Conservation (phyloP, 73 alveolate species). For the Tetrahymena malaccensis region DNA sequence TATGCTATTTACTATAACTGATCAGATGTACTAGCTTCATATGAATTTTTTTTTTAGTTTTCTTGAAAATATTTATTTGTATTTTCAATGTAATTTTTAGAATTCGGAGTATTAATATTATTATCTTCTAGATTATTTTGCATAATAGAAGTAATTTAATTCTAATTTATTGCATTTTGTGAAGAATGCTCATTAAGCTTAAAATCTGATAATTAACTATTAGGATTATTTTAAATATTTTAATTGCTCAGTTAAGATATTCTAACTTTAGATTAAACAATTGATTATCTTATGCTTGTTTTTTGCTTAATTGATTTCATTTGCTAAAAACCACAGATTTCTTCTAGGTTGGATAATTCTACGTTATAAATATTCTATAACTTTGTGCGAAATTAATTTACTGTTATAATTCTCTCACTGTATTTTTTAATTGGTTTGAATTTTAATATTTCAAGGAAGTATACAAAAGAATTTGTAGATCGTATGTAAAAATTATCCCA, state of each 20-base stretch:
- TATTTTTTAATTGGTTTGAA: not conserved
- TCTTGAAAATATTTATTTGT: not conserved
- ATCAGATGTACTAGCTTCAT: not conserved
- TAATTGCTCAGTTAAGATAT: not conserved
- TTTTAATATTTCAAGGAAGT: not conserved
- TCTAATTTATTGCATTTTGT: not conserved
- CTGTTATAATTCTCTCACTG: not conserved
- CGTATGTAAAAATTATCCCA: not conserved
- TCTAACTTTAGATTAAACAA: not conserved
- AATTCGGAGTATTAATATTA: not conserved
- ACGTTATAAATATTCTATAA: not conserved
- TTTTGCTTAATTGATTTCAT: not conserved
- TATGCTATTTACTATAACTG: not conserved
- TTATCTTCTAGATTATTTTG: not conserved
- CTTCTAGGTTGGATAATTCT: not conserved
- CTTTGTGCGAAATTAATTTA: not conserved
- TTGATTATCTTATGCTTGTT: not conserved
- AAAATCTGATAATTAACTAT: not conserved
- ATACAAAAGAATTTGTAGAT: not conserved
- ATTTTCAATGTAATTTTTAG: not conserved
- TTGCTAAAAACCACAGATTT: not conserved
- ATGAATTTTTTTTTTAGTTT: not conserved
- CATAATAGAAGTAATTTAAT: not conserved
- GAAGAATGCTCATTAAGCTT: not conserved
- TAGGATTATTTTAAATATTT: not conserved